Evolutionary conservation across 148 eudicot species (phyloP).

Genomic region (Simmondsia chinensis): DNA sequence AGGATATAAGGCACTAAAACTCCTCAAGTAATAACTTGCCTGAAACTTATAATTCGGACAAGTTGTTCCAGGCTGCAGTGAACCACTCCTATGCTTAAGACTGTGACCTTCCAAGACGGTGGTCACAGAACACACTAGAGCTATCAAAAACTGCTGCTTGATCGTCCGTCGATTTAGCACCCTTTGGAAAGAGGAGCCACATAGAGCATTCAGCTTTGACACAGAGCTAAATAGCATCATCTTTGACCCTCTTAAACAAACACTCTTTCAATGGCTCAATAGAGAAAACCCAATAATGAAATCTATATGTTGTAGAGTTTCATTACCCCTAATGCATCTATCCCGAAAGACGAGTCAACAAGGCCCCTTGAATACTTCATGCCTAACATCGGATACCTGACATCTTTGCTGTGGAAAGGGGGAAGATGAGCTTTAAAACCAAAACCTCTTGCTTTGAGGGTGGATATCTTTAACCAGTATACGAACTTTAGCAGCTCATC

Average conservation of each 20-base stretch:
- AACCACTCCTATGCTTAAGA: slow-evolving; percentile 3
- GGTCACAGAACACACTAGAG: slow-evolving; percentile 1
- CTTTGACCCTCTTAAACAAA: slow-evolving; percentile 11
- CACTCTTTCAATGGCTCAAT: slow-evolving; percentile 9
- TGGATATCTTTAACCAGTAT: no score
- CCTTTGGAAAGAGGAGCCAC: slow-evolving; percentile 23
- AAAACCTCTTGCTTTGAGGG: no score
- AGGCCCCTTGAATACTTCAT: no score
- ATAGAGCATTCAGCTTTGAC: slow-evolving; percentile 32
- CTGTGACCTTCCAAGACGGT: slow-evolving; percentile 2
- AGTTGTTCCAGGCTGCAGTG: slow-evolving; percentile 1
- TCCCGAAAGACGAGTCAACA: background rate
- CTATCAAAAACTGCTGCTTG: slow-evolving; percentile 5
- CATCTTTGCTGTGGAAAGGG: no score
- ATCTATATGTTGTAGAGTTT: background rate
- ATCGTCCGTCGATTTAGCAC: slow-evolving; percentile 6
- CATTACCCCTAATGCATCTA: background rate
- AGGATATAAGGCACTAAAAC: slow-evolving; percentile 7
- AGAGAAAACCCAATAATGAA: slow-evolving; percentile 3
- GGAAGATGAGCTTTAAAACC: no score
- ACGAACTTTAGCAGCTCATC: no score
- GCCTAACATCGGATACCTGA: no score
- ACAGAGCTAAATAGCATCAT: slow-evolving; percentile 36
- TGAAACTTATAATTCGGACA: background rate
- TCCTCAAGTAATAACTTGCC: slow-evolving; percentile 9